Percentiles rank a stretch among this genome's conserved stretches.
phyloP scores from a whole-genome alignment of 2,329 filamentous ascomycete species.

The Raffaelea deltoideospora region DNA sequence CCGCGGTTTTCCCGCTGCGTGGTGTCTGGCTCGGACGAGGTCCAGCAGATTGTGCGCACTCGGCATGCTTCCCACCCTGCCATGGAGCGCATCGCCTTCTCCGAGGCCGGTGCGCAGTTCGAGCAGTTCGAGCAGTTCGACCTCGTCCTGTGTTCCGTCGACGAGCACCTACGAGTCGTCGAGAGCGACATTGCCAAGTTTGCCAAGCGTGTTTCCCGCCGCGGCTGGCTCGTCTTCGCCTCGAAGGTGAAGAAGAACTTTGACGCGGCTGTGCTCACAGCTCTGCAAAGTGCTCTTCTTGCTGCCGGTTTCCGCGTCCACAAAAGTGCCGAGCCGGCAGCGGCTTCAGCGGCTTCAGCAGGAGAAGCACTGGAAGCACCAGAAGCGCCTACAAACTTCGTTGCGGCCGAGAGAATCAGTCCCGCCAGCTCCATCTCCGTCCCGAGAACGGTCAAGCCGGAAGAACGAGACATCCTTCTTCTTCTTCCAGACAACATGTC shows the following conservation, averaged over 20 bases:
- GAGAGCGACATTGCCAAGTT: neutral
- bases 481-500: constrained; percentile 5
- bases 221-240: constrained; percentile 5
- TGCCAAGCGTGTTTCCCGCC: neutral
- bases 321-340: no score
- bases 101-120: neutral
- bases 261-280: neutral
- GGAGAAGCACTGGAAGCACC: neutral
- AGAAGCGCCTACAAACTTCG: neutral
- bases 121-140: neutral
- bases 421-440: no score
- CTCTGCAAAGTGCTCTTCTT: neutral
- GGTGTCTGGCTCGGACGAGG: constrained; percentile 9
- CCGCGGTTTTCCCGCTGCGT: constrained; percentile 20
- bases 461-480: constrained; percentile 1
- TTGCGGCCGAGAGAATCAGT: neutral
- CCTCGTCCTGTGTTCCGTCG: constrained; percentile 2
- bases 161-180: neutral
- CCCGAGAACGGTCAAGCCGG: no score
- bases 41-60: constrained; percentile 1
- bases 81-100: constrained; percentile 3
- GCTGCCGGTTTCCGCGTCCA: constrained; percentile 1
- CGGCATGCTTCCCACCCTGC: neutral
- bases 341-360: no score
- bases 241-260: neutral